Conservation (phyloP, 345 rosid genomes). For the Bruguiera parviflora region DNA sequence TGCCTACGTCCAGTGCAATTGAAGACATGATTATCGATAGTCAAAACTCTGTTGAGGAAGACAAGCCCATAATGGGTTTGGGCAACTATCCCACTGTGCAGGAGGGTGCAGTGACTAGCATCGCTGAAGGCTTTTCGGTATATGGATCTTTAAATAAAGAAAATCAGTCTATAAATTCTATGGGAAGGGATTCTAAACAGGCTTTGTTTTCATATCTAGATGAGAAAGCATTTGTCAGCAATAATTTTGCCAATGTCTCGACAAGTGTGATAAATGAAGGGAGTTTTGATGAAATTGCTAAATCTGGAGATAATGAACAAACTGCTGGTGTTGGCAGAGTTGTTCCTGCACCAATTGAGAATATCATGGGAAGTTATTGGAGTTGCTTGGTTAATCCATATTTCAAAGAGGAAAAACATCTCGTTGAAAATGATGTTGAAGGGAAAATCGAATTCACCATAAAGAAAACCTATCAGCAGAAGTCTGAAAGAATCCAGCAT, state of each 20-base stretch:
- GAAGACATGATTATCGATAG: slow-evolving; percentile 1
- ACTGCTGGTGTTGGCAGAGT: slow-evolving; percentile 14
- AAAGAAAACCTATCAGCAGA: slow-evolving; percentile 18
- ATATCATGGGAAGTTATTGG: slow-evolving; percentile 11
- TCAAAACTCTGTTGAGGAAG: background rate
- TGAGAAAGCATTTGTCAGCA: slow-evolving; percentile 9
- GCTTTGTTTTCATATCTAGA: slow-evolving; percentile 8
- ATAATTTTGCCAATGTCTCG: slow-evolving; percentile 12
- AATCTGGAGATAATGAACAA: slow-evolving; percentile 20
- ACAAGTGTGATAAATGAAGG: slow-evolving; percentile 12
- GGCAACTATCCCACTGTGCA: background rate
- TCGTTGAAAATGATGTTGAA: slow-evolving; percentile 7
- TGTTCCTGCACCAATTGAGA: background rate
- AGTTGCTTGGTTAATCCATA: slow-evolving; percentile 10
- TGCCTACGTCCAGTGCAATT: background rate
- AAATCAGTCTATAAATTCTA: slow-evolving; percentile 2
- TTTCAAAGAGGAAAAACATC: slow-evolving; percentile 13
- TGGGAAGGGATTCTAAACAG: background rate
- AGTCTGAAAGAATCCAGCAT: slow-evolving; percentile 22
- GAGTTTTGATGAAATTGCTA: slow-evolving; percentile 8
- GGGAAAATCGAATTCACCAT: slow-evolving; percentile 1
- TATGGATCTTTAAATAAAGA: background rate
- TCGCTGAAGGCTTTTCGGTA: background rate
- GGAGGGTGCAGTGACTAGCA: slow-evolving; percentile 2
- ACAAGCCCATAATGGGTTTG: background rate